These are phyloP conservation scores for Hippophae gyantsensis DNA, from an alignment of 306 rosid species.

Conservation along the genomic window DNA sequence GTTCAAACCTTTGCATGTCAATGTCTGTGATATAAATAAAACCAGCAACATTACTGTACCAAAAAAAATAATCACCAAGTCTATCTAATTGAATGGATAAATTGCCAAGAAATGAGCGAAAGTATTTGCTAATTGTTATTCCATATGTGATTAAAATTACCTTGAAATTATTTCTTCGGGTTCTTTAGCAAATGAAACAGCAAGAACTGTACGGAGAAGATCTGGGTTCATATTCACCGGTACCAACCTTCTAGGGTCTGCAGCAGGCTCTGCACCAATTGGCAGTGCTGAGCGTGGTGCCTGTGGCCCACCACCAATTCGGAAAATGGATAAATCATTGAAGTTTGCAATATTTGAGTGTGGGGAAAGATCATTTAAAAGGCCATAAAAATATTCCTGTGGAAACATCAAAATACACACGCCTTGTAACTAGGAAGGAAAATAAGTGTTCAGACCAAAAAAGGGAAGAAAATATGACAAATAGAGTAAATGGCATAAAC, in stretches of 20 bases:
- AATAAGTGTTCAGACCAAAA: not conserved
- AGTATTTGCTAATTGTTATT: not conserved
- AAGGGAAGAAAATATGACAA: constrained; percentile 5
- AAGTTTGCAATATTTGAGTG: constrained; percentile 82
- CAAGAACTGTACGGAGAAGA: constrained; percentile 71
- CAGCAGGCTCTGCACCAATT: constrained; percentile 96
- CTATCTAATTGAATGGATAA: not conserved
- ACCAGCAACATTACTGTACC: constrained; percentile 82
- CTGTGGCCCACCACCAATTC: constrained; percentile 96
- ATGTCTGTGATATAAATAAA: constrained; percentile 73
- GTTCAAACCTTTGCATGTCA: constrained; percentile 73
- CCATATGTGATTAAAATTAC: constrained; percentile 27
- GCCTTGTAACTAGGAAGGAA: constrained; percentile 4
- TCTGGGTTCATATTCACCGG: constrained; percentile 71
- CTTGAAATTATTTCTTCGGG: constrained; percentile 89
- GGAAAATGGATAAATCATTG: constrained; percentile 62
- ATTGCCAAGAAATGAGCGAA: not conserved
- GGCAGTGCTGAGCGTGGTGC: constrained; percentile 97
- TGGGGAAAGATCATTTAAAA: constrained; percentile 77
- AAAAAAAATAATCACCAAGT: not conserved
- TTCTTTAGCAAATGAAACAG: constrained; percentile 83
- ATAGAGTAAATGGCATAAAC: not conserved
- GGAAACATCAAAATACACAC: constrained; percentile 15
- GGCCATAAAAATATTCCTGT: constrained; percentile 96
- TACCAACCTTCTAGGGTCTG: constrained; percentile 81